Base-by-base conservation (phyloP, 2,329 filamentous ascomycete genomes). In the Phyllosticta citrichinensis region DNA sequence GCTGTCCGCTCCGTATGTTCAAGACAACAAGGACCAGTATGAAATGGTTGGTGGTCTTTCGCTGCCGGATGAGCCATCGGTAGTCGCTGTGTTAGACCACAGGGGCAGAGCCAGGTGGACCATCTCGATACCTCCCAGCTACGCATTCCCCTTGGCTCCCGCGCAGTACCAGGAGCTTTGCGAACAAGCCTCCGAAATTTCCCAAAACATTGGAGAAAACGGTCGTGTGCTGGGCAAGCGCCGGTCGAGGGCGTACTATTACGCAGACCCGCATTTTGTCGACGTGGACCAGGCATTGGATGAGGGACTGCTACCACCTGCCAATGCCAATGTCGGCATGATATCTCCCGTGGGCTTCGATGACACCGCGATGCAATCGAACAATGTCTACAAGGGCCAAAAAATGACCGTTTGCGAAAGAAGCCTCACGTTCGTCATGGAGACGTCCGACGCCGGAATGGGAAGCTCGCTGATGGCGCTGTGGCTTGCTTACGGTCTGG, bases 401-500 rank as follows among this genome's bases (percentile, higher is more conserved):
- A 79, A 50, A 76, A 77, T 70, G 65, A 69, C 83, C 10, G 75
- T 87, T 17, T 96, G 91, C 75, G 77, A 84, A 55, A 84, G 74
- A 65, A 89, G 83, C 62, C 77, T 96, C 74, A 96, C 89, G 0
- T 94, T 88, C 70, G 82, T 91, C 1, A 79, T 96, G 67, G 89
- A 93, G 69, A 80, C 85, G 8, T 74, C 81, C 3, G 86, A 93
- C 67, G 88, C 89, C 2, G 91, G 91, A 2, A 78, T 96, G 10
- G 91, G 91, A 5, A 85, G 84, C 65, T 85, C 87, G 1, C 74
- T 96, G 62, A 85, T 95, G 81, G 82, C 86, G 68, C 71, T 96
- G 61, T 96, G 91, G 90, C 87, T 87, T 67, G 87, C 89, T 25
- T 95, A 94, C 70, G 89, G 89, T 3, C 75, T 95, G 59, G 89